A percentile compares a stretch with the other conserved stretches of the same genome.
Evolutionary conservation across 306 rosid genomes (phyloP).

Genomic region (Pueraria montana): DNA sequence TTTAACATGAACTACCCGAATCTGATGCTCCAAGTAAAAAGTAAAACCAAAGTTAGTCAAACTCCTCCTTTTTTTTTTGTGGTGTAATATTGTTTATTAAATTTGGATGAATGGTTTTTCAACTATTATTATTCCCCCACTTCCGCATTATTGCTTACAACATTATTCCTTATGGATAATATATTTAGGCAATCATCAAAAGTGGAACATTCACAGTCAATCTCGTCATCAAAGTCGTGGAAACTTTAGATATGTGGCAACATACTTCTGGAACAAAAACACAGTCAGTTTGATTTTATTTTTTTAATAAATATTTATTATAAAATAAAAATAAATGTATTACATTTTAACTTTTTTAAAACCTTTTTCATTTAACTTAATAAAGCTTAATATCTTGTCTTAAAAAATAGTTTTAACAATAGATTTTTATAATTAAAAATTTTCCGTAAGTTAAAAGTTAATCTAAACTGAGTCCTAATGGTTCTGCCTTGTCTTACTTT

Average conservation of each 20-base stretch:
- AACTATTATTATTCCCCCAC: conserved; percentile 34
- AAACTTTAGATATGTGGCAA: conserved; percentile 32
- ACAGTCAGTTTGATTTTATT: background rate
- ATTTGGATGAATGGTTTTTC: conserved; percentile 29
- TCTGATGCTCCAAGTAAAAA: conserved; percentile 23
- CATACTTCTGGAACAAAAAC: background rate
- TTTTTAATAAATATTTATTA: background rate
- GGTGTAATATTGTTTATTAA: conserved; percentile 1
- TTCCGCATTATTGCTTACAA: background rate
- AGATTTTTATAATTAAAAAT: too few relatives aligned
- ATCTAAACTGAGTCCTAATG: background rate
- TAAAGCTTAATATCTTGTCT: too few relatives aligned
- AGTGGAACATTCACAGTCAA: conserved; percentile 40
- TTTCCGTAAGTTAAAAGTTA: background rate
- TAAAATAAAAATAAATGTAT: background rate
- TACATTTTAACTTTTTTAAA: background rate
- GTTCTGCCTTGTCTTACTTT: too few relatives aligned
- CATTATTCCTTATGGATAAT: conserved; percentile 37
- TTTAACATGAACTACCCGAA: conserved; percentile 41
- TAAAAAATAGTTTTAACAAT: too few relatives aligned
- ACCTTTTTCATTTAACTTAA: background rate
- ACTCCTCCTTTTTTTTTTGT: conserved; percentile 1
- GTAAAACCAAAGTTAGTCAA: background rate
- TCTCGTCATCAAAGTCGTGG: conserved; percentile 32
- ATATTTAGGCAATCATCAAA: conserved; percentile 39